Base-by-base conservation (phyloP, 2,329 filamentous ascomycete genomes). In the Claviceps maximensis region DNA sequence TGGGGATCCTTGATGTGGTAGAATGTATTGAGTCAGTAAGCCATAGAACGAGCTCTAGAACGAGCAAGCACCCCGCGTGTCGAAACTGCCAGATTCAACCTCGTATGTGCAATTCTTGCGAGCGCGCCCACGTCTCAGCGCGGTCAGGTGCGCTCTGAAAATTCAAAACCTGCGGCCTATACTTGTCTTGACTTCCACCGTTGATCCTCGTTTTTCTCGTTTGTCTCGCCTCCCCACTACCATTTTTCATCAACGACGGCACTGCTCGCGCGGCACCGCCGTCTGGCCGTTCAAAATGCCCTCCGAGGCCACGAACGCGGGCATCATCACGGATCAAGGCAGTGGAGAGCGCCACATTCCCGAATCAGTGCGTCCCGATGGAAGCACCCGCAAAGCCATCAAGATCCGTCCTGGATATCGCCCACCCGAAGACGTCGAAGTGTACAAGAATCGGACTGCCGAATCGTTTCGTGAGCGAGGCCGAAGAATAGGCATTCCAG, bases 371-470 rank as follows among this genome's bases (percentile, higher is more conserved):
- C 86, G 94, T 52, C 73, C 93, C 25, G 93, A 98, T 65, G 93
- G 93, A 54, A 89, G 86, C 50, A 87, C 87, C n/a, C 83, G 93
- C 53, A 94, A 87, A 65, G 91, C 95, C 63, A 97, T 97, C 65
- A 88, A 88, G 64, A 89, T 98, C 56, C 83, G 89, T 31, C 91
- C 93, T 0, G 94, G 93, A 52, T 98, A 96, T 70, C 83, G 84
- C 36, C 94, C 93, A 1, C 89, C 90, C 0, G 93, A 98, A 71
- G 93, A 98, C 69, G 85, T 97, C 58, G 89, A 96, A 65, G 76
- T 95, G 47, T 98, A 98, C 78, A 94, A 89, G 73, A 96, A 95
- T 69, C 84, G 87, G 54, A 89, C 84, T 1, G 90, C 90, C 49
- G 86, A 93, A 66, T 82, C 81, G 49, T 95, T 87, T 72, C 89